Evolutionary conservation across 371 early-diverging fungal species (phyloP), one percentile per base, ranked within the genome.

Genomic region (Gilbertella persicaria): DNA sequence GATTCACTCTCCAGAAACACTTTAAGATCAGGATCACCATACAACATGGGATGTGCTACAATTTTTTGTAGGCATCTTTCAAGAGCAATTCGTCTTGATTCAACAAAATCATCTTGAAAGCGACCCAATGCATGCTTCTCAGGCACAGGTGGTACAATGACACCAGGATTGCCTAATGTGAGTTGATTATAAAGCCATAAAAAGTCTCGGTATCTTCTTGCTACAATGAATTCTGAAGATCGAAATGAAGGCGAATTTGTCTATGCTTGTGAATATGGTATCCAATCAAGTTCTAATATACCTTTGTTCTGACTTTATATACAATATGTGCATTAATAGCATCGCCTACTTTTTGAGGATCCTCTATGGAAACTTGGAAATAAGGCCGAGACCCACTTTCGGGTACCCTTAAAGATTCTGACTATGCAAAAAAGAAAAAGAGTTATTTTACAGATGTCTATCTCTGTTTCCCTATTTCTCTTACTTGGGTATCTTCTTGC

Each of bases 61-160:
- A 94, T 88, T 61, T 91, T 91, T 30, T 77, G 70, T 25, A 96
- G 60, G 70, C 92, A 91, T 50, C 86, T 77, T 66, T 96, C 94
- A 16, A 98, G 75, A 0, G 88, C 93, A 28, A 84, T 73, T 6
- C 96, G 82, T 17, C 98, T 59, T 6, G 82, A 82, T 66, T 96
- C 95, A 9, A 98, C 89, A 84, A 98, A 98, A 50, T 94, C 95
- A 51, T 95, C 93, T 66, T 93, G 91, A 58, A 98, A 98, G 13
- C 98, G 87, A 8, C 96, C 93, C 47, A 93, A 61, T 5, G 92
- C 89, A 75, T 93, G 92, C 68, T 97, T 97, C 59, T 94, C 96
- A 10, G 98, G 97, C 3, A 93, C 84, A 14, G 96, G 93, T 19
- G 96, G 96, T 4, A 96, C 88, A 57, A 98, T 90, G 4, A 94